These are phyloP conservation scores for Centaurea solstitialis DNA, from an alignment of 129 eudicot species.

Conservation along the genomic window DNA sequence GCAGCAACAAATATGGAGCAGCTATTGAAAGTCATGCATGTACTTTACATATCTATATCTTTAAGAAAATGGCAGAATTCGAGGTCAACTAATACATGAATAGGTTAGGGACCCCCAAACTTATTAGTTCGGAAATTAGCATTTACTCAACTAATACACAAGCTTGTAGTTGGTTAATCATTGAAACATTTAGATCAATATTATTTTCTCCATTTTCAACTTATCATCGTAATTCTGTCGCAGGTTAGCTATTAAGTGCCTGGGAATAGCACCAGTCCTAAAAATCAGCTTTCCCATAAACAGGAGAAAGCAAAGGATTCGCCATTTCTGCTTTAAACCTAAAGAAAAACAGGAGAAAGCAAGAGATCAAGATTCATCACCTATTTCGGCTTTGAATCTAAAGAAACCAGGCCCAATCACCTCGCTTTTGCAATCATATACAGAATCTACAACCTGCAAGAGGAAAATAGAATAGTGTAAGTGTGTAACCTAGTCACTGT, in stretches of 20 bases:
- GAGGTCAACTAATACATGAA: neutral
- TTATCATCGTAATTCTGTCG: neutral
- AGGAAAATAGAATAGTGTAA: neutral
- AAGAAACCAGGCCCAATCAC: slow-evolving; percentile 99
- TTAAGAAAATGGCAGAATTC: neutral
- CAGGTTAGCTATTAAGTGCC: neutral
- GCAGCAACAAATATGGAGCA: neutral
- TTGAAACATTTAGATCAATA: neutral
- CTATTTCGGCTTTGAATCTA: slow-evolving; percentile 97
- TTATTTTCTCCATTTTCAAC: neutral
- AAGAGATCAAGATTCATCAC: slow-evolving; percentile 30
- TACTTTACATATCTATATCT: neutral
- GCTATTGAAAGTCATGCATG: neutral
- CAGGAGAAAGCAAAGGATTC: neutral
- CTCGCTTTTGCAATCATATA: slow-evolving; percentile 98
- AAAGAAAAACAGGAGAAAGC: neutral
- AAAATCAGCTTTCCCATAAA: neutral
- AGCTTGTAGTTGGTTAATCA: neutral
- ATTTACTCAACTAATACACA: neutral
- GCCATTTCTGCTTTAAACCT: neutral
- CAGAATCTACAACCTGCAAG: slow-evolving; percentile 91
- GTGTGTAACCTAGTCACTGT: neutral
- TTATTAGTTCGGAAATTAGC: neutral
- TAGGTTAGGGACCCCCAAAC: neutral
- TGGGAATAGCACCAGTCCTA: too few relatives aligned